Conservation (phyloP, 768 basidiomycete genomes). For the Suillus placidus region DNA sequence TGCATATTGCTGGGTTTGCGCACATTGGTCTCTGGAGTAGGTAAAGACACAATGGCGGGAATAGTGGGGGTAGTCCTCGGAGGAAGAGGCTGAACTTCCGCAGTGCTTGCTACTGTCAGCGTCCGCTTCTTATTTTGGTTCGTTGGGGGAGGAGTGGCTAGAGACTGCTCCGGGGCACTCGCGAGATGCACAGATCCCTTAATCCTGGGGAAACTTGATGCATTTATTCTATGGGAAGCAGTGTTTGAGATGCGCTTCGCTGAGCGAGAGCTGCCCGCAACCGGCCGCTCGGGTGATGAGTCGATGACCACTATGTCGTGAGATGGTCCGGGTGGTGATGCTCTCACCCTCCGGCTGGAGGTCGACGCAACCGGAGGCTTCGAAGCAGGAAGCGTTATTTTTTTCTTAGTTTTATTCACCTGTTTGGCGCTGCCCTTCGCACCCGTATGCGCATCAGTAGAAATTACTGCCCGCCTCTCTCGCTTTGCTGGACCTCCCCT, state of each 20-base stretch:
- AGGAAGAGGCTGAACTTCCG: not conserved
- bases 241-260: not conserved
- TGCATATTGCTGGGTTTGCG: constrained; percentile 6
- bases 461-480: constrained; percentile 11
- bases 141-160: constrained; percentile 17
- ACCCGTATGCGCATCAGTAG: not conserved
- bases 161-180: not conserved
- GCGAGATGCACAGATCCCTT: not conserved
- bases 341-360: not conserved
- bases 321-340: not conserved
- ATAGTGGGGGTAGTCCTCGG: not conserved
- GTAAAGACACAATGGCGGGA: constrained; percentile 9
- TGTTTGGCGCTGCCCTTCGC: not conserved
- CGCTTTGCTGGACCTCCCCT: constrained; percentile 22
- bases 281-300: not conserved
- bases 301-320: not conserved
- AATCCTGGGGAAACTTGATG: not conserved
- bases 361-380: not conserved
- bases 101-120: not conserved
- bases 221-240: not conserved
- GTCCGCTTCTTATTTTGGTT: constrained; percentile 8
- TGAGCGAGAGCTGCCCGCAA: not conserved
- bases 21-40: constrained; percentile 21
- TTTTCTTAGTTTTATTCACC: not conserved
- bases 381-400: not conserved